Evolutionary conservation across 768 basidiomycete genomes (phyloP).

Genomic region (Collybiopsis confluens): DNA sequence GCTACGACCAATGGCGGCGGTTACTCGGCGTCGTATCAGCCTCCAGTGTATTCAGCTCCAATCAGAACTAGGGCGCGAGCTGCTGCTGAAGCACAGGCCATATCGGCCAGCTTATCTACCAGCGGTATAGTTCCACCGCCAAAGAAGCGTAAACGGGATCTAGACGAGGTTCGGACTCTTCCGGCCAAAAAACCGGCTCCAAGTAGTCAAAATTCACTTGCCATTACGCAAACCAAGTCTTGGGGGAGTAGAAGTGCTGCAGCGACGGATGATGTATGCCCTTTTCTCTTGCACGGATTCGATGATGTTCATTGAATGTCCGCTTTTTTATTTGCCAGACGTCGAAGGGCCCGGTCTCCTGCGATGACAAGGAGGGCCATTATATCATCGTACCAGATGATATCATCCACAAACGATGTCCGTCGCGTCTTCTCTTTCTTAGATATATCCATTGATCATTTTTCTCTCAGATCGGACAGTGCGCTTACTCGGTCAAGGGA

Average conservation of each 20-base stretch:
- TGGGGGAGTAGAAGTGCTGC: constrained; percentile 66
- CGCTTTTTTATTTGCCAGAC: no score
- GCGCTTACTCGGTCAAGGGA: constrained; percentile 89
- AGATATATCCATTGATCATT: constrained; percentile 12
- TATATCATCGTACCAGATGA: constrained; percentile 94
- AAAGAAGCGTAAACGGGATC: constrained; percentile 84
- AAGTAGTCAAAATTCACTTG: constrained; percentile 46
- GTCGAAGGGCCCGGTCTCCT: constrained; percentile 65
- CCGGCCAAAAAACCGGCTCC: constrained; percentile 57
- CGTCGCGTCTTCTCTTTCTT: constrained; percentile 23
- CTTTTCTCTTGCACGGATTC: constrained; percentile 16
- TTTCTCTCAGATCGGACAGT: constrained; percentile 79
- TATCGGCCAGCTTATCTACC: constrained; percentile 66
- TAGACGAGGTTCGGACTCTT: constrained; percentile 68
- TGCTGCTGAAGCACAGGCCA: constrained; percentile 78
- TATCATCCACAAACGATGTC: constrained; percentile 82
- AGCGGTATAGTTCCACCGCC: constrained; percentile 63
- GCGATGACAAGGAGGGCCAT: constrained; percentile 98
- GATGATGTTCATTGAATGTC: no score
- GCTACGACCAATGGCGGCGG: constrained; percentile 67
- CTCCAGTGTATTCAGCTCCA: constrained; percentile 68
- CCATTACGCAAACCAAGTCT: constrained; percentile 50
- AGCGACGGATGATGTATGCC: constrained; percentile 64
- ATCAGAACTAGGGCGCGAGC: constrained; percentile 83
- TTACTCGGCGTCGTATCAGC: constrained; percentile 78